A percentile compares a stretch with the other conserved stretches of the same genome.
Evolutionary conservation across 2,329 filamentous ascomycete species (phyloP).

Genomic region (Pseudocercospora macadamiae): DNA sequence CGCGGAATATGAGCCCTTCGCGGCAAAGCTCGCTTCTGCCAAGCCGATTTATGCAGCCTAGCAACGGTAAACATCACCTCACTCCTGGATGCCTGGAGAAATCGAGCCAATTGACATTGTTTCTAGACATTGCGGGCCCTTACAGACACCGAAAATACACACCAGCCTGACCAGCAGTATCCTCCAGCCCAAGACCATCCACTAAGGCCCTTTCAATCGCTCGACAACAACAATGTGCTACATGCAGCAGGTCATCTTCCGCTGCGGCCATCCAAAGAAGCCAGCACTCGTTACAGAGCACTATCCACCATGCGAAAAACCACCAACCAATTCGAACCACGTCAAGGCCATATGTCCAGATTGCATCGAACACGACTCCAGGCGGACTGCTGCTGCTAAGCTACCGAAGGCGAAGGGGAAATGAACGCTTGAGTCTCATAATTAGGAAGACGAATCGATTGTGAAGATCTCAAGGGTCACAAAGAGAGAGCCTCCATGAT

Average conservation of each 20-base stretch:
- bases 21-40: neutral
- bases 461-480: no score
- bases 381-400: neutral
- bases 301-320: neutral
- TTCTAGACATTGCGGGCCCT: neutral
- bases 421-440: neutral
- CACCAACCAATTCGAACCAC: neutral
- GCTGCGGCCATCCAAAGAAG: neutral
- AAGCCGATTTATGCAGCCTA: neutral
- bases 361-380: neutral
- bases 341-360: neutral
- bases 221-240: neutral
- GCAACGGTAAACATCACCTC: neutral
- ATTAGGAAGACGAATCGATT: no score
- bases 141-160: neutral
- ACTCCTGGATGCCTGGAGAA: no score
- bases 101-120: no score
- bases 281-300: neutral
- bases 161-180: neutral
- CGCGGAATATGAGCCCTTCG: neutral
- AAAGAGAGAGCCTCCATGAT: no score
- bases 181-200: neutral
- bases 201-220: no score
- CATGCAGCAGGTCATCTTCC: neutral
- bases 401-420: neutral